Conservation (phyloP, 179 eudicot genomes). For the Actinidia polygama region DNA sequence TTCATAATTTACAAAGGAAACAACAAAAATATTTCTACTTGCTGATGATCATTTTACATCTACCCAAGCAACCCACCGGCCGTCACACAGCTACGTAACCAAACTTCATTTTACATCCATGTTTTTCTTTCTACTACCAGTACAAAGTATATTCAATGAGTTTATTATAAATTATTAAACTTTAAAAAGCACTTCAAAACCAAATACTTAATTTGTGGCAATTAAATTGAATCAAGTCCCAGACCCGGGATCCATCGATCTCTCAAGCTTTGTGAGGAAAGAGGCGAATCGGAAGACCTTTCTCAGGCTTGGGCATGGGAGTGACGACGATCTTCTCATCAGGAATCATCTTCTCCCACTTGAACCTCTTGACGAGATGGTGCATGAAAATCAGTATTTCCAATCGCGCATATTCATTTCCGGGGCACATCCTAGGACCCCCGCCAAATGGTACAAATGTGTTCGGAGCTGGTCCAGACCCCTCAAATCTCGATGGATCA, state of each 20-base stretch:
- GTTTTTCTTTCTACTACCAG: too few species aligned
- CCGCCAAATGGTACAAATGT: constrained; percentile 4
- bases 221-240: too few species aligned
- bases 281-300: constrained; percentile 19
- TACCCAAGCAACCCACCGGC: too few species aligned
- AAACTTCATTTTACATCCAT: too few species aligned
- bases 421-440: constrained; percentile 14
- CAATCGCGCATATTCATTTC: background rate
- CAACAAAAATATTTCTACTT: background rate
- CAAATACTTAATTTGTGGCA: background rate
- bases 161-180: background rate
- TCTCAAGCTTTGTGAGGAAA: constrained; percentile 10
- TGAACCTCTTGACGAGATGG: constrained; percentile 11
- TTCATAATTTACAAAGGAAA: background rate
- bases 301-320: constrained; percentile 11
- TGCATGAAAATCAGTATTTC: constrained; percentile 11
- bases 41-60: background rate
- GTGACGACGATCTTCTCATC: background rate
- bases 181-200: background rate
- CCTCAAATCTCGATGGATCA: constrained; percentile 13
- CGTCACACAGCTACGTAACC: too few species aligned
- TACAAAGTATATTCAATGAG: too few species aligned
- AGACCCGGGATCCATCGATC: too few species aligned
- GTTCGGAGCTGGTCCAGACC: constrained; percentile 8
- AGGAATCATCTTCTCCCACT: constrained; percentile 10